phyloP scores from a whole-genome alignment of 805 yeast species.

The Saturnispora mendoncae region DNA sequence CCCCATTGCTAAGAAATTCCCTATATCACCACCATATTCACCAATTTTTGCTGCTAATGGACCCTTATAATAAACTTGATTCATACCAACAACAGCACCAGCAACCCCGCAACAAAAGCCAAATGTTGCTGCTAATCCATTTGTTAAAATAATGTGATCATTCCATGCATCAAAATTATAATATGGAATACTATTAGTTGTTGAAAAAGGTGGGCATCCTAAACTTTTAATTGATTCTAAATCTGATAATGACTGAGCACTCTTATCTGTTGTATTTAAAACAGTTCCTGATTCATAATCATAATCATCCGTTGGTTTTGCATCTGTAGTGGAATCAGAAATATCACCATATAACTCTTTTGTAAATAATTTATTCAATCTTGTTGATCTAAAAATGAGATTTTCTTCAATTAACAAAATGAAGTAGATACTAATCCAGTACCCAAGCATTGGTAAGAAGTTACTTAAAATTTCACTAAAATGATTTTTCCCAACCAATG shows the following conservation, averaged over 20 bases:
- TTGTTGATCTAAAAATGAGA: conserved; percentile 50
- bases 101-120: conserved; percentile 64
- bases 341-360: conserved; percentile 30
- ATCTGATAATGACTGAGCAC: too few species aligned
- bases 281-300: neutral
- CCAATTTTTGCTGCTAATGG: conserved; percentile 62
- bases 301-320: neutral
- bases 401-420: conserved; percentile 67
- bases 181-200: conserved; percentile 26
- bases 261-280: neutral
- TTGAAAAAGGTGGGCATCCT: conserved; percentile 15
- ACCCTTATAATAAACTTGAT: conserved; percentile 77
- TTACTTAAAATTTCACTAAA: conserved; percentile 68
- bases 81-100: conserved; percentile 84
- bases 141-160: conserved; percentile 47
- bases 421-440: conserved; percentile 81
- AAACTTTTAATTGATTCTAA: too few species aligned
- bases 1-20: conserved; percentile 71
- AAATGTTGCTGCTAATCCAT: conserved; percentile 61
- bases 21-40: conserved; percentile 67
- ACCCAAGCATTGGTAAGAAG: conserved; percentile 85
- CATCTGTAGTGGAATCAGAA: neutral
- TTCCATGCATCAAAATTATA: conserved; percentile 77
- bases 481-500: conserved; percentile 67
- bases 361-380: conserved; percentile 32